Conservation (phyloP, 495 filamentous ascomycete species). For the Lasiosphaeriaceae sp. region DNA sequence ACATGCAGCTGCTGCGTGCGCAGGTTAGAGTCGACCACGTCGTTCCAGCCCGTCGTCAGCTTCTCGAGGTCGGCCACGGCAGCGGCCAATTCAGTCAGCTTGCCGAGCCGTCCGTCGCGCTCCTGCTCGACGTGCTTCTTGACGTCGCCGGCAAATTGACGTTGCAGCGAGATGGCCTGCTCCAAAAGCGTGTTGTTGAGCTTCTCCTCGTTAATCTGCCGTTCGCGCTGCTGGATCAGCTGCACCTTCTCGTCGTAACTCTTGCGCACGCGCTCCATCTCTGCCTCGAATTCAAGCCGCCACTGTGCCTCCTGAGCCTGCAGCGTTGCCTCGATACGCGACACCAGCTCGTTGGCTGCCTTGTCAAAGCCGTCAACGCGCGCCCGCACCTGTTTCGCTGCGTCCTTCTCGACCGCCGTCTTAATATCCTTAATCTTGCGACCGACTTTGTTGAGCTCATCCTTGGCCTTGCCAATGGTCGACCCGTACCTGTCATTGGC, state of each 20-base stretch:
- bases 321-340: slow-evolving; percentile 71
- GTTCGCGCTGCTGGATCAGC: slow-evolving; percentile 67
- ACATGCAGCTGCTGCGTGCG: slow-evolving; percentile 93
- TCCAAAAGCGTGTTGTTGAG: slow-evolving; percentile 82
- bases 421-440: slow-evolving; percentile 71
- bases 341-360: slow-evolving; percentile 65
- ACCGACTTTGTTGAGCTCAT: slow-evolving; percentile 71
- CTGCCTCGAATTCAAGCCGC: slow-evolving; percentile 83
- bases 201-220: slow-evolving; percentile 72
- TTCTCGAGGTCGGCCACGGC: slow-evolving; percentile 77
- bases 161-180: slow-evolving; percentile 83
- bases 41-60: slow-evolving; percentile 78
- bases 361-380: slow-evolving; percentile 54
- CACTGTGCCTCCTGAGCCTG: slow-evolving; percentile 69
- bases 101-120: slow-evolving; percentile 79
- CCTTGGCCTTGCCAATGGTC: slow-evolving; percentile 78
- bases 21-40: slow-evolving; percentile 81
- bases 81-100: slow-evolving; percentile 72
- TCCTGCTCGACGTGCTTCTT: slow-evolving; percentile 82
- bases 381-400: slow-evolving; percentile 69
- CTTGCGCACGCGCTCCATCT: slow-evolving; percentile 70
- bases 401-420: slow-evolving; percentile 57
- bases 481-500: slow-evolving; percentile 65
- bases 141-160: slow-evolving; percentile 73
- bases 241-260: slow-evolving; percentile 76